A percentile compares a stretch with the other conserved stretches of the same genome.
These are phyloP conservation scores for Fusarium bulbicola DNA, from an alignment of 2,329 filamentous ascomycete species.

Conservation along the genomic window DNA sequence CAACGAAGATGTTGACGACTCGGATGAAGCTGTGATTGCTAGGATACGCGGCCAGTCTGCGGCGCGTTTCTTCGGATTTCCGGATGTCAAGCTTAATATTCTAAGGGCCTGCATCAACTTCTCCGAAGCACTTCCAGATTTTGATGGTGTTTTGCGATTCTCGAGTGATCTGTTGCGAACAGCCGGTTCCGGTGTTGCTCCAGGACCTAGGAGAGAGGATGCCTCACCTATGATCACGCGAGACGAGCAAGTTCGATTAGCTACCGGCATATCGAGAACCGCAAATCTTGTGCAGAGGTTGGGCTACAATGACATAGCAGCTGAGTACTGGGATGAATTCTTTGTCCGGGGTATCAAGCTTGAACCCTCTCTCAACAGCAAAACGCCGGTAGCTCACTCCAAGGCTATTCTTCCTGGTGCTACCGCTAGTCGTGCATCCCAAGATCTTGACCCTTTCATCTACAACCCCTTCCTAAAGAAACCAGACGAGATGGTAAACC, in stretches of 20 bases:
- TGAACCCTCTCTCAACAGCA: constrained; percentile 67
- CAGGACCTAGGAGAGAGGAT: constrained; percentile 73
- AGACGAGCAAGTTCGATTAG: constrained; percentile 87
- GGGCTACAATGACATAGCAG: constrained; percentile 74
- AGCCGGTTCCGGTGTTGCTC: constrained; percentile 81
- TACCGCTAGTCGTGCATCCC: constrained; percentile 60
- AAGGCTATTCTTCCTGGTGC: constrained; percentile 63
- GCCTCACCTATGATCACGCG: constrained; percentile 74
- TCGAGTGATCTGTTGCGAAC: constrained; percentile 85
- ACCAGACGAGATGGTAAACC: constrained; percentile 65
- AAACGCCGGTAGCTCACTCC: constrained; percentile 72
- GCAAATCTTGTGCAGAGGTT: constrained; percentile 79
- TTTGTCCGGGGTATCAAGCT: constrained; percentile 81
- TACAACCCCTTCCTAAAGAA: constrained; percentile 91
- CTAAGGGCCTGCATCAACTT: constrained; percentile 91
- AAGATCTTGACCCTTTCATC: constrained; percentile 84
- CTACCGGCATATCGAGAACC: constrained; percentile 86
- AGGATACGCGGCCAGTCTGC: constrained; percentile 69
- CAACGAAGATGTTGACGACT: constrained; percentile 51
- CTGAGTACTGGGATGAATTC: constrained; percentile 98
- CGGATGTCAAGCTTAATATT: constrained; percentile 84
- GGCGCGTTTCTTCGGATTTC: constrained; percentile 77
- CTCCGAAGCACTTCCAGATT: constrained; percentile 92
- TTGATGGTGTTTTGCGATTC: constrained; percentile 86
- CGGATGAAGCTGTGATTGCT: constrained; percentile 61